Evolutionary conservation across 345 rosid species (phyloP).

Genomic region (Moricandia moricandioides): DNA sequence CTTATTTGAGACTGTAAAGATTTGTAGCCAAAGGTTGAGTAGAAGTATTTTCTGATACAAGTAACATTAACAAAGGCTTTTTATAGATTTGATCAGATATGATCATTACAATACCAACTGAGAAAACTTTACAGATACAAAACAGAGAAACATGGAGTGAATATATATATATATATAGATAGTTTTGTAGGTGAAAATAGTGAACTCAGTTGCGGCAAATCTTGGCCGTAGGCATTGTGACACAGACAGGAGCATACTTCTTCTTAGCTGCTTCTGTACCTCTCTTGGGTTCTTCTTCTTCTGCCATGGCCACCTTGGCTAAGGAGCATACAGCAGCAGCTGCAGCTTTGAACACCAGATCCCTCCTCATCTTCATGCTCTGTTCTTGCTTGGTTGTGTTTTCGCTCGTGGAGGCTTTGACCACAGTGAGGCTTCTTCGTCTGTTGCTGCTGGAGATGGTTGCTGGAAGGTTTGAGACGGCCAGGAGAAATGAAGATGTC

Average conservation of each 20-base stretch:
- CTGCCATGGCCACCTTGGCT: not conserved
- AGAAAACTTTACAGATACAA: not conserved
- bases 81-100: constrained; percentile 11
- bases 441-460: constrained; percentile 2
- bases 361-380: constrained; percentile 54
- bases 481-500: constrained; percentile 45
- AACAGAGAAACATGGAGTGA: not conserved
- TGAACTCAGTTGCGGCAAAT: constrained; percentile 47
- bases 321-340: not conserved
- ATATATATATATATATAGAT: not conserved
- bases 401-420: constrained; percentile 16
- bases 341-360: constrained; percentile 39
- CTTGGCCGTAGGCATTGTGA: constrained; percentile 49
- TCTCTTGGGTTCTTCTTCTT: not conserved
- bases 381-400: constrained; percentile 30
- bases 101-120: constrained; percentile 21
- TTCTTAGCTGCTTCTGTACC: constrained; percentile 59
- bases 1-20: constrained; percentile 5
- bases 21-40: constrained; percentile 9
- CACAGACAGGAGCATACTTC: constrained; percentile 57
- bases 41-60: not conserved
- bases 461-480: constrained; percentile 25
- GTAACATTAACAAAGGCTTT: not conserved
- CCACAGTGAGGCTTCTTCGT: constrained; percentile 14
- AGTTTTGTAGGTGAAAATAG: not conserved